Percentiles rank a stretch among this genome's conserved stretches.
phyloP scores from a whole-genome alignment of 2,329 filamentous ascomycete species.

The Parastagonospora avenae region DNA sequence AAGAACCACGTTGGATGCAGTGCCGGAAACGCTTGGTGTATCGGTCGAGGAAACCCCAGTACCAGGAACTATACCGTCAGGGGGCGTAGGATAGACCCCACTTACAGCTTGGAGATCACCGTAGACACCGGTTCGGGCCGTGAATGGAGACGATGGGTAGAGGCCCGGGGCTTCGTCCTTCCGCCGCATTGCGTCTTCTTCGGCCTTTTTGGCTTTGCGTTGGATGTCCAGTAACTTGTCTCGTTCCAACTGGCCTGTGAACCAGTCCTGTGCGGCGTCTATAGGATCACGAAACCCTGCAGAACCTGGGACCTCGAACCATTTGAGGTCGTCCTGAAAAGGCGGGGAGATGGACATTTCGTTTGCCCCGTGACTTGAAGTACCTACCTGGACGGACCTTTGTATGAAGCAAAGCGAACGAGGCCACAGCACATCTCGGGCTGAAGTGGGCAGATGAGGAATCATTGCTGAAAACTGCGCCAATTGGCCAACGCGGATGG shows the following conservation, averaged over 20 bases:
- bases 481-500: constrained; percentile 29
- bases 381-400: constrained; percentile 1
- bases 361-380: not conserved
- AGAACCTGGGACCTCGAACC: constrained; percentile 37
- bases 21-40: constrained; percentile 33
- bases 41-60: constrained; percentile 33
- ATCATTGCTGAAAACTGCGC: constrained; percentile 14
- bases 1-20: constrained; percentile 33
- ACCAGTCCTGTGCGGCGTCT: constrained; percentile 45
- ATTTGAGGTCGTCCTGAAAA: constrained; percentile 21
- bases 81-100: constrained; percentile 50
- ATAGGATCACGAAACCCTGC: constrained; percentile 44
- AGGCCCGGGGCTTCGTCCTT: constrained; percentile 37
- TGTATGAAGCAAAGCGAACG: constrained; percentile 41
- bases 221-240: constrained; percentile 44
- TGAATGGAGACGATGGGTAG: constrained; percentile 45
- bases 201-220: constrained; percentile 51
- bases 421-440: constrained; percentile 46
- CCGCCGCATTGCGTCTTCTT: constrained; percentile 51
- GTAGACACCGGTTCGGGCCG: constrained; percentile 39
- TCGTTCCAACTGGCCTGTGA: constrained; percentile 39
- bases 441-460: constrained; percentile 12
- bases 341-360: not conserved
- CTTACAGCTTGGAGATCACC: constrained; percentile 44
- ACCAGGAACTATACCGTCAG: constrained; percentile 44